Evolutionary conservation across 164 flowering plant genomes (phyloP), one percentile per base, ranked within the genome.

Genomic region (Santalum album): DNA sequence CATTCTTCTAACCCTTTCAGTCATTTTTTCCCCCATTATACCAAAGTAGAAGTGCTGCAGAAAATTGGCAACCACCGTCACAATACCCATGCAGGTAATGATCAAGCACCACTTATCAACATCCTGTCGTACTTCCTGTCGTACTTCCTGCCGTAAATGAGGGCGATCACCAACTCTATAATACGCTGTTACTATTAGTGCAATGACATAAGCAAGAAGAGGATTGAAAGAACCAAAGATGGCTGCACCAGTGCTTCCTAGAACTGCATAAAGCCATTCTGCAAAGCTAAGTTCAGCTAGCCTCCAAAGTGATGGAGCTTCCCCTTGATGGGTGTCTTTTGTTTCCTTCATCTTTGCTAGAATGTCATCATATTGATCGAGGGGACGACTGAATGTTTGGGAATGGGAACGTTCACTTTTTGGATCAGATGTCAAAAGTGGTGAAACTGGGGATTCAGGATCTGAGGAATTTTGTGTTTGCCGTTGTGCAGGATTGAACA

Each of bases 11-110:
- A 92, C 97, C 51, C 96, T 76, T 61, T 89, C 97, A 19, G 99
- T 92, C 97, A 92, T 89, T 71, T 89, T 89, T 76, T 92, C 99
- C 51, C 99, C 99, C 99, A 92, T 92, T 25, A 89, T 87, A 57
- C 97, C 99, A 76, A 92, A 92, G 69, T 89, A 92, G 60, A 89
- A 89, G 69, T 92, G 99, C 71, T 89, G 97, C 80, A 92, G 62
- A 64, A 85, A 92, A 53, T 92, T 89, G 35, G 97, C 91, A 58
- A 92, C 76, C 58, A 92, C 99, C 7, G 99, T 89, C 56, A 89
- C 88, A 65, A 92, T 29, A 50, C 98, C 98, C 96, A 92, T 92
- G 74, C 87, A 73, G 45, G 89, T 81, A 56, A 92, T 89, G 62
- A 85, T 72, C 73, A 89, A 72, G 72, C 97, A 87, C 96, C 94